Evolutionary conservation across 2,329 filamentous ascomycete species (phyloP).

Genomic region (Huntiella decipiens): DNA sequence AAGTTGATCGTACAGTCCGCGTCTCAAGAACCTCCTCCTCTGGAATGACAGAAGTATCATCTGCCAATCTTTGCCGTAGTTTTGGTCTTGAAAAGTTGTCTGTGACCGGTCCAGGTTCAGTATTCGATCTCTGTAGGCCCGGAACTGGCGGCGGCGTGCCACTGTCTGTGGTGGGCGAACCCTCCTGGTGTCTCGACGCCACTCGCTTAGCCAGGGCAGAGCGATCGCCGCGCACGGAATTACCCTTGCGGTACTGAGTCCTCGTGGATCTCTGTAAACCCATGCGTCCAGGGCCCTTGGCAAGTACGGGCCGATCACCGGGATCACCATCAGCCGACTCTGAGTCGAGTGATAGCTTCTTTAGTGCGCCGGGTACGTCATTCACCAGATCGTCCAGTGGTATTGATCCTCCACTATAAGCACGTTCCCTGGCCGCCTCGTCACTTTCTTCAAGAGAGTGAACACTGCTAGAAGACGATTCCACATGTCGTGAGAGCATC

Average conservation of each 20-base stretch:
- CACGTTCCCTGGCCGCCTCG: conserved; percentile 53
- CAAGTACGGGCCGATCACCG: conserved; percentile 65
- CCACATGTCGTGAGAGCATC: conserved; percentile 83
- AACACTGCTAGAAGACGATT: conserved; percentile 43
- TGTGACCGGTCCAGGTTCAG: conserved; percentile 37
- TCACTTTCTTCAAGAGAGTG: conserved; percentile 71
- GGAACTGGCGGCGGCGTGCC: conserved; percentile 22
- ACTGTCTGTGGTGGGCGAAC: background rate
- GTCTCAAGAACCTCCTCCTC: background rate
- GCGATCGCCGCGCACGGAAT: conserved; percentile 64
- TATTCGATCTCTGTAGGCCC: conserved; percentile 42
- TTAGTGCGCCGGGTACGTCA: conserved; percentile 53
- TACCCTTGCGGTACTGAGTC: conserved; percentile 72
- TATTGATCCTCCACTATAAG: conserved; percentile 23
- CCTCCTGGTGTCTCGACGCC: conserved; percentile 16
- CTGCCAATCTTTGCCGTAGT: conserved; percentile 29
- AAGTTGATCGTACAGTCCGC: conserved; percentile 8
- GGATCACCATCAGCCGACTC: conserved; percentile 27
- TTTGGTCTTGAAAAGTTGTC: conserved; percentile 46
- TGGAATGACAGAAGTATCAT: conserved; percentile 16
- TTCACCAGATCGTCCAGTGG: conserved; percentile 66
- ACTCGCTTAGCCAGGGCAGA: conserved; percentile 57
- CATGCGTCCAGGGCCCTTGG: conserved; percentile 49
- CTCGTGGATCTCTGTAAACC: conserved; percentile 76
- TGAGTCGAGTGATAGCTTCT: conserved; percentile 44